Conservation (phyloP, 352 stramenopile genomes). For the Phytophthora citricola region DNA sequence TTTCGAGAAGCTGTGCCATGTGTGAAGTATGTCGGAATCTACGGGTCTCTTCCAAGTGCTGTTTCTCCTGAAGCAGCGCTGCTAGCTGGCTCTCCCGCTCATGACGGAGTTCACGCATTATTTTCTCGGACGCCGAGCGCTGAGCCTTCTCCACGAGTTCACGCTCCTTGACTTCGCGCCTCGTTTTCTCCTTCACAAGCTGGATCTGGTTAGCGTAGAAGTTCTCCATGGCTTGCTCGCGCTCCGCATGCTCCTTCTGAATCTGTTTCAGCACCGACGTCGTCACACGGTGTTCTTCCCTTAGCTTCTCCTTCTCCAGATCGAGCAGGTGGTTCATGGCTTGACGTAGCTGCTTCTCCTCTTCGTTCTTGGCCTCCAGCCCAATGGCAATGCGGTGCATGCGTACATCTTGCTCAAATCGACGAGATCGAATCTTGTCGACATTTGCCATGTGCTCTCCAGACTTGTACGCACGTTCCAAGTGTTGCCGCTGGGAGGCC, state of each 20-base stretch:
- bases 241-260: constrained; percentile 64
- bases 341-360: constrained; percentile 73
- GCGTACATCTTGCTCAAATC: constrained; percentile 74
- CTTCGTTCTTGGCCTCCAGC: constrained; percentile 63
- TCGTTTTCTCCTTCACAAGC: constrained; percentile 67
- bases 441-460: constrained; percentile 70
- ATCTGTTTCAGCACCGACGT: constrained; percentile 58
- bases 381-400: constrained; percentile 70
- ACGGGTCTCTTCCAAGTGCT: constrained; percentile 68
- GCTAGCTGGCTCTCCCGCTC: constrained; percentile 62
- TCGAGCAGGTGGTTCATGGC: constrained; percentile 69
- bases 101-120: constrained; percentile 71
- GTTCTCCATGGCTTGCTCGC: constrained; percentile 66
- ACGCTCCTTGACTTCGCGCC: constrained; percentile 63
- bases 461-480: constrained; percentile 68
- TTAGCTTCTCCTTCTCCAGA: constrained; percentile 73
- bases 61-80: constrained; percentile 61
- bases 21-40: constrained; percentile 57
- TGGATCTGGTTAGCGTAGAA: constrained; percentile 80
- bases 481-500: constrained; percentile 59
- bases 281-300: constrained; percentile 67
- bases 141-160: constrained; percentile 76
- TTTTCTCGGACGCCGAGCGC: constrained; percentile 65
- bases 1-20: constrained; percentile 48
- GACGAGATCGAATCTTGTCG: constrained; percentile 70